These are phyloP conservation scores for Colletotrichum simmondsii DNA, from an alignment of 2,329 filamentous ascomycete genomes.

Conservation along the genomic window DNA sequence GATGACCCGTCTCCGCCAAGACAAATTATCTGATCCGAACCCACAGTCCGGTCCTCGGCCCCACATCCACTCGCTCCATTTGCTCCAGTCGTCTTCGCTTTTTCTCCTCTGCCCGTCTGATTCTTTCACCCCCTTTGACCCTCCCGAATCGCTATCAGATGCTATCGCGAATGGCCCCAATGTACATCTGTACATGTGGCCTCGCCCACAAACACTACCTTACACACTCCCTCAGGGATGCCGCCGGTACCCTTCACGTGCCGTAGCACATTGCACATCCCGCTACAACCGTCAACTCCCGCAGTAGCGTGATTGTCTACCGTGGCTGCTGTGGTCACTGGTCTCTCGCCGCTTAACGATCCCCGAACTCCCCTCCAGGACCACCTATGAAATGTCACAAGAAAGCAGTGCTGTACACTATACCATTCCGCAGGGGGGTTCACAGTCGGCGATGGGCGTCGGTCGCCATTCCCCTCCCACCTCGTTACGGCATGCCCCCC, in stretches of 20 bases:
- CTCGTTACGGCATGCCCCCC: too few species aligned
- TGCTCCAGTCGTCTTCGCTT: not conserved
- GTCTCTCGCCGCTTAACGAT: conserved; percentile 2
- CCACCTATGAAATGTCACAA: not conserved
- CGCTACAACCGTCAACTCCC: not conserved
- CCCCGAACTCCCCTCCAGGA: not conserved
- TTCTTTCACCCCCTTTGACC: not conserved
- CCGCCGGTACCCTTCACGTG: not conserved
- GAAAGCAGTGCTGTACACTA: not conserved
- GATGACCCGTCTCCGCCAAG: conserved; percentile 27
- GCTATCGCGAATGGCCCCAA: not conserved
- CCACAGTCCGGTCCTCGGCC: conserved; percentile 24
- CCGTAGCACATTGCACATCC: not conserved
- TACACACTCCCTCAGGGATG: not conserved
- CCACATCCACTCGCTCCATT: conserved; percentile 1
- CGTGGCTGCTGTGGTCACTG: not conserved
- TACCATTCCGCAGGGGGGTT: not conserved
- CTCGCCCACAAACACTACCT: not conserved
- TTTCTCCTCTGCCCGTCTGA: not conserved
- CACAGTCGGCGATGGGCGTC: not conserved
- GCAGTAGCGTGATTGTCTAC: not conserved
- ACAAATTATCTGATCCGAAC: conserved; percentile 37
- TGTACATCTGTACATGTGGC: not conserved
- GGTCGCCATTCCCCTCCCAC: not conserved
- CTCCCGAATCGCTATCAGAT: not conserved